These are phyloP conservation scores for Coniochaeta sp. DNA, from an alignment of 2,329 filamentous ascomycete genomes.

Conservation along the genomic window DNA sequence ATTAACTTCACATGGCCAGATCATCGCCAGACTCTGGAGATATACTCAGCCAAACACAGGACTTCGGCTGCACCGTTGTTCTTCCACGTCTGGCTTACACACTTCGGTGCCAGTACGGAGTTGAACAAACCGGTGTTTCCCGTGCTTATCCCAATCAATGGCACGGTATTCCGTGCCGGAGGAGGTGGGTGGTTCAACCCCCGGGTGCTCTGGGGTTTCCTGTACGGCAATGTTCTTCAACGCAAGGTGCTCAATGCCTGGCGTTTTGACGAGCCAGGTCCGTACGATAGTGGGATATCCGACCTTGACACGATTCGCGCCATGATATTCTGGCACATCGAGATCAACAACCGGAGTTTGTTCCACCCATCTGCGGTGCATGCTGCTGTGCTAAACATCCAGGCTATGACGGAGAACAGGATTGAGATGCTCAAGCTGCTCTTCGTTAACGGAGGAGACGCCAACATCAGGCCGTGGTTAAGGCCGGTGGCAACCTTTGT, in stretches of 20 bases:
- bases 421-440: neutral
- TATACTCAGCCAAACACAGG: neutral
- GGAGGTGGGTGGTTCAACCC: neutral
- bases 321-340: neutral
- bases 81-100: neutral
- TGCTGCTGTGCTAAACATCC: neutral
- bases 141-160: neutral
- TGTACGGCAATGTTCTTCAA: neutral
- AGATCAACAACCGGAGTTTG: neutral
- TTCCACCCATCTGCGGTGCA: neutral
- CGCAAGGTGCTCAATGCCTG: neutral
- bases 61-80: neutral
- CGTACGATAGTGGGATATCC: neutral
- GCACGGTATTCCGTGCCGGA: neutral
- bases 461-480: neutral
- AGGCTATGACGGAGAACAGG: neutral
- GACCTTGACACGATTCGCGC: neutral
- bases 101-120: neutral
- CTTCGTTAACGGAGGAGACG: neutral
- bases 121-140: neutral
- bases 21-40: neutral
- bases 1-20: neutral
- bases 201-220: neutral
- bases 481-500: neutral
- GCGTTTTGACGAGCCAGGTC: neutral